Evolutionary conservation across 805 yeast species (phyloP).

Genomic region (Myxozyma neglecta): DNA sequence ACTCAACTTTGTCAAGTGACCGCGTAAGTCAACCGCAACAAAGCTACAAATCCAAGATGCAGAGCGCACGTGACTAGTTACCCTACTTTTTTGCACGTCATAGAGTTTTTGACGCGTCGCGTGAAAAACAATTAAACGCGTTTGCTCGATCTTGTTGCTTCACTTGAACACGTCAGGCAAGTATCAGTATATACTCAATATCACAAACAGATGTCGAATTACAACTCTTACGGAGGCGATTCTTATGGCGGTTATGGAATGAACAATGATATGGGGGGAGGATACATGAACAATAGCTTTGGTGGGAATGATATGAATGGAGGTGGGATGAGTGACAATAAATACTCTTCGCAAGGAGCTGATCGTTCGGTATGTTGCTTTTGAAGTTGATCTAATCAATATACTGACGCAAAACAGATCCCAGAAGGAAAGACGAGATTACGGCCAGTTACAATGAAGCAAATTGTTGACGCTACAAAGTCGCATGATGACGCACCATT

Average conservation of each 20-base stretch:
- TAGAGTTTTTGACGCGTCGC: not conserved
- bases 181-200: not conserved
- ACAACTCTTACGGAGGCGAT: constrained; percentile 6
- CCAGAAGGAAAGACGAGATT: constrained; percentile 25
- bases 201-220: not conserved
- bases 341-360: constrained; percentile 16
- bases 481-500: constrained; percentile 56
- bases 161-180: not conserved
- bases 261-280: constrained; percentile 19
- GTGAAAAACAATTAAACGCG: not conserved
- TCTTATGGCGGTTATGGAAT: constrained; percentile 6
- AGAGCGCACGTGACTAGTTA: too few relatives aligned
- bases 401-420: not conserved
- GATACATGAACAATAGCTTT: constrained; percentile 9
- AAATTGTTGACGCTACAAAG: constrained; percentile 54
- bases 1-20: too few relatives aligned
- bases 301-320: constrained; percentile 11
- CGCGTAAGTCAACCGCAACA: too few relatives aligned
- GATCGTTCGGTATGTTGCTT: constrained; percentile 18
- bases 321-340: constrained; percentile 3
- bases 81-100: not conserved
- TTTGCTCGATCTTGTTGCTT: not conserved
- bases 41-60: too few relatives aligned
- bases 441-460: constrained; percentile 65
- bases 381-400: too few relatives aligned